Percentiles rank a stretch among this genome's conserved stretches.
phyloP scores from a whole-genome alignment of 768 basidiomycete genomes.

The Hortiboletus flavorubellus region DNA sequence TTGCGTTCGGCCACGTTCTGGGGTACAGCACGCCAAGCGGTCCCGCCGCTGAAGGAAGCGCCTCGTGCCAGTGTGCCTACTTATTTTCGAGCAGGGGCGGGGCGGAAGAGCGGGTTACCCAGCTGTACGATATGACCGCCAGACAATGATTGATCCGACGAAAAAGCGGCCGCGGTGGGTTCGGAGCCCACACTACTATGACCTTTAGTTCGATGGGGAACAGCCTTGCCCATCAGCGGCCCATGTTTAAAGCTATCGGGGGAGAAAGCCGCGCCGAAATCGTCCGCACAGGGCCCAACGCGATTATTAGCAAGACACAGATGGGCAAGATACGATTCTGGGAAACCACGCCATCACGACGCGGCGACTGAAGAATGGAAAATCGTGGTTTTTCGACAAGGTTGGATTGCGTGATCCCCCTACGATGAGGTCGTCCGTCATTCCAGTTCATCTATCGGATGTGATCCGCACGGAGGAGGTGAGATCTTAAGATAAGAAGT shows the following conservation, averaged over 20 bases:
- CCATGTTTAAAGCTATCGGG: neutral
- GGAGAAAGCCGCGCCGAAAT: slow-evolving; percentile 16
- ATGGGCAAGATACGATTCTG: neutral
- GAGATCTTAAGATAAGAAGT: slow-evolving; percentile 10
- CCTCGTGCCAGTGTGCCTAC: neutral
- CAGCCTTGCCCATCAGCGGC: neutral
- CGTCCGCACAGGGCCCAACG: slow-evolving; percentile 21
- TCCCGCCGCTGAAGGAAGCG: slow-evolving; percentile 17
- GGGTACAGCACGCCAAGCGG: slow-evolving; percentile 23
- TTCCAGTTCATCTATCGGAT: slow-evolving; percentile 3
- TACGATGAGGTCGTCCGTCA: neutral
- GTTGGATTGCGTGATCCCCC: slow-evolving; percentile 12
- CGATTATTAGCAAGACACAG: slow-evolving; percentile 19
- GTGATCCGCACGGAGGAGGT: slow-evolving; percentile 18
- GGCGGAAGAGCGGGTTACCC: neutral
- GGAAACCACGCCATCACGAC: slow-evolving; percentile 5
- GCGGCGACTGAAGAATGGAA: slow-evolving; percentile 9
- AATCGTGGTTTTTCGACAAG: slow-evolving; percentile 12
- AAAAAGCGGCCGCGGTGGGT: neutral
- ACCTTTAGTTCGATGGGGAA: neutral
- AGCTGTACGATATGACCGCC: neutral
- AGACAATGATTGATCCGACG: slow-evolving; percentile 12
- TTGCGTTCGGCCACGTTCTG: slow-evolving; percentile 21
- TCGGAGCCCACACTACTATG: neutral
- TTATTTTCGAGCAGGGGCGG: neutral